Base-by-base conservation (phyloP, 1,139 yeast genomes). In the Waltiozyma sp. region DNA sequence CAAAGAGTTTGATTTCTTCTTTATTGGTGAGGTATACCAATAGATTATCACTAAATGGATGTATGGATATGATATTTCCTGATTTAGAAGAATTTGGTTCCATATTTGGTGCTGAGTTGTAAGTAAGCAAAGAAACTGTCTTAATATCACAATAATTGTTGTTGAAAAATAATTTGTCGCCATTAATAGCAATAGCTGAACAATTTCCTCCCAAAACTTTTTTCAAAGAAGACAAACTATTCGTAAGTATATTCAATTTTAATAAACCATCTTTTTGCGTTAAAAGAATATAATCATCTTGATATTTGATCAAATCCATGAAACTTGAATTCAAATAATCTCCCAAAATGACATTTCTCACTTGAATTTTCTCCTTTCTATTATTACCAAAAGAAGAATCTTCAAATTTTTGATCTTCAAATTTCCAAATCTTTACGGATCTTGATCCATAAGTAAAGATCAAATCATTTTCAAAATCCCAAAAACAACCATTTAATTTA, bases 341-440 rank as follows among this genome's bases (percentile, higher is more conserved):
- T 0, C 80, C 80, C 41, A 80, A 58, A 1, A 79, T 63, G 1
- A 74, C 77, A 53, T 75, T 80, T 45, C 80, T 69, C 0, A 88
- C 87, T 40, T 67, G 65, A 15, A 80, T 59, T 40, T 47, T 47
- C 28, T 51, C 55, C 23, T 15, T 18, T 31, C 34, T 31, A 15
- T 10, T 14, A 6, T 18, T 14, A n/a, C 18, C 4, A 18, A 10
- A 10, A 26, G 31, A 10, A 26, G 31, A 11, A 26, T 5, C 33
- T 9, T 9, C 13, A 5, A n/a, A 10, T 13, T 28, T 9, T n/a
- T 9, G 33, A 10, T 58, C 59, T 33, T 61, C 66, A 38, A 70
- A 59, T 47, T 64, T 68, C 89, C 89, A 81, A 1, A 76, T 59
- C 44, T 80, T 76, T 21, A 80, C 63, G 47, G 77, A 70, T 33